Base-by-base conservation (phyloP, 768 basidiomycete species). In the Pisolithus microcarpus region DNA sequence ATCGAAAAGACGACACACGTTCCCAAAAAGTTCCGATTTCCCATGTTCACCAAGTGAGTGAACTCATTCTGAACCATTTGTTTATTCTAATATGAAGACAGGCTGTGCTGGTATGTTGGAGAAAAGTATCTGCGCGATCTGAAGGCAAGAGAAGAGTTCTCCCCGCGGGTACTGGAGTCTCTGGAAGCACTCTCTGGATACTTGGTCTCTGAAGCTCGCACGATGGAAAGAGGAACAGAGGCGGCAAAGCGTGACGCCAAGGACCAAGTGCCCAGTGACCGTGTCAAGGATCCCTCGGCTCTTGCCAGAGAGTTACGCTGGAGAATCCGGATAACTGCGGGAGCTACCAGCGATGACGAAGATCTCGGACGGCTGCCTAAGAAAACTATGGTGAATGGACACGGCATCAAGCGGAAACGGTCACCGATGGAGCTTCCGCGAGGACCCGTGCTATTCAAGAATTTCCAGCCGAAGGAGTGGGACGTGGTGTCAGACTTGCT, bases 1-100 rank as follows among this genome's bases (percentile, higher is more conserved):
- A 96, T 99, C 58, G 95, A 99, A 67, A 88, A 91, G 56, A 76
- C 80, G 2, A 97, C 94, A 1, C 85, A 87, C 50, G 95, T 97
- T 1, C 93, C 95, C 0, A 92, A 88, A 66, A 89, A 89, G 65
- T 93, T 92, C 65, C 77, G 88, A 39, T 94, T 90, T 60, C 91
- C 91, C 1, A 74, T 84, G 64, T 90, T 93, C 59, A 72, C 83
- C 50, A 84, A 77, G 88, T 88, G 60, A 63, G 63, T 50, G 65
- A 46, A 63, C 53, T 30, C 48, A 53, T 48, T 57, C n/a, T 49
- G 43, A 26, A 42, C 38, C 58, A 28, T 55, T 55, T 9, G 31
- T 47, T 44, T 9, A 18, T 47, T 42, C 42, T 46, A 19, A 49
- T 19, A 23, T 11, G 24, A 34, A 36, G 24, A 37, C 54, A 93